A percentile compares a stretch with the other conserved stretches of the same genome.
phyloP scores from a whole-genome alignment of 1,139 yeast species.

The Suhomyces kunorum region DNA sequence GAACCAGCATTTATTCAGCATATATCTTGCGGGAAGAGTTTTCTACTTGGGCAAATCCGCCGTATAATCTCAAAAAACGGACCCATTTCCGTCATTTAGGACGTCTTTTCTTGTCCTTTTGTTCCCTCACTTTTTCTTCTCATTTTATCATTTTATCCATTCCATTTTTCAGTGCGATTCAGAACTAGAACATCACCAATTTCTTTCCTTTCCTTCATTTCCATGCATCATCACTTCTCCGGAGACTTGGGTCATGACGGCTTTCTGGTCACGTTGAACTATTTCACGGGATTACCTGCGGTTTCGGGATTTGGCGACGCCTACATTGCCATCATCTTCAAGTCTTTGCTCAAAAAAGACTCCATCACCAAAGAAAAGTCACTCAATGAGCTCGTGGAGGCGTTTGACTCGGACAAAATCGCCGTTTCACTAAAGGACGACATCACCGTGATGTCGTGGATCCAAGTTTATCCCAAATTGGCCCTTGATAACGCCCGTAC shows the following conservation, averaged over 20 bases:
- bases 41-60: no score
- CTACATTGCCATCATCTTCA: slow-evolving; percentile 65
- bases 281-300: slow-evolving; percentile 79
- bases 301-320: slow-evolving; percentile 57
- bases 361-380: slow-evolving; percentile 84
- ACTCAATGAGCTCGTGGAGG: slow-evolving; percentile 50
- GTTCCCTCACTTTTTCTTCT: neutral
- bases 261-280: slow-evolving; percentile 69
- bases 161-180: neutral
- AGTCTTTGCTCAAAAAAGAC: slow-evolving; percentile 74
- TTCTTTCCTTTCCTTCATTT: neutral
- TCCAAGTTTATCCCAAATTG: slow-evolving; percentile 78
- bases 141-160: neutral
- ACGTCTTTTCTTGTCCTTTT: neutral
- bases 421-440: slow-evolving; percentile 11
- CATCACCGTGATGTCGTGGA: slow-evolving; percentile 63
- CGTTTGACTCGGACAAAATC: slow-evolving; percentile 3
- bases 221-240: slow-evolving; percentile 2
- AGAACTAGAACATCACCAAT: neutral
- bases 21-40: no score
- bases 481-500: slow-evolving; percentile 68
- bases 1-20: neutral
- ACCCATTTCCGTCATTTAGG: no score
- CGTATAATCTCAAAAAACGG: no score
- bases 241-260: slow-evolving; percentile 52